phyloP scores from a whole-genome alignment of 2,329 filamentous ascomycete genomes.

The Kalaharituber pfeilii region DNA sequence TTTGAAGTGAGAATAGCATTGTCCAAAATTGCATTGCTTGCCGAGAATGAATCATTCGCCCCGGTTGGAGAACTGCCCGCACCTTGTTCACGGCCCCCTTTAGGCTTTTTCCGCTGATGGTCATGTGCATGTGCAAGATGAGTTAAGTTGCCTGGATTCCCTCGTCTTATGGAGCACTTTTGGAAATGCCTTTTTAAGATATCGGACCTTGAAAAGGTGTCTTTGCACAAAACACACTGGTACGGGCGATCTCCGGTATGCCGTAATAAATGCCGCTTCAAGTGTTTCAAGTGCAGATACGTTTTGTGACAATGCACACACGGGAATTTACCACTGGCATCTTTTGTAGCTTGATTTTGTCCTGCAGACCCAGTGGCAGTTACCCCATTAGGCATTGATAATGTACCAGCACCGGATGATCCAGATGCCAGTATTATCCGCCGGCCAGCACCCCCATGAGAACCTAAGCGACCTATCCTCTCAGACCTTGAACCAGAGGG shows the following conservation, averaged over 20 bases:
- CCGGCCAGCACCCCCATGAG: neutral
- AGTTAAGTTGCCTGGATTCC: conserved; percentile 85
- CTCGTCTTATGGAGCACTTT: conserved; percentile 91
- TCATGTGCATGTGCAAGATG: conserved; percentile 86
- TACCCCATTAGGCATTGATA: neutral
- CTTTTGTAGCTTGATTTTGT: conserved; percentile 37
- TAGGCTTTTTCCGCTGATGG: conserved; percentile 61
- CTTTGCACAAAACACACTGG: conserved; percentile 93
- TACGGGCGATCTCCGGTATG: conserved; percentile 97
- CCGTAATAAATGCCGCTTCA: conserved; percentile 87
- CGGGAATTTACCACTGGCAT: conserved; percentile 93
- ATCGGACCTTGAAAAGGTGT: conserved; percentile 94
- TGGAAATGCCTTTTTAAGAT: conserved; percentile 98
- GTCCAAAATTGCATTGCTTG: neutral
- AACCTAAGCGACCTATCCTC: neutral
- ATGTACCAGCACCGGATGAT: neutral
- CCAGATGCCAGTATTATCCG: neutral
- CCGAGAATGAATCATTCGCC: neutral
- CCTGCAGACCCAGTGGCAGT: neutral
- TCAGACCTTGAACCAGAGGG: neutral
- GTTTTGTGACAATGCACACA: conserved; percentile 98
- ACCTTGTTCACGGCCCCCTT: conserved; percentile 29
- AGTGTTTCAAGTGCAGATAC: conserved; percentile 89
- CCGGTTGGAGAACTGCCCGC: neutral
- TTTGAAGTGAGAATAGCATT: neutral